Percentiles rank a stretch among this genome's conserved stretches.
These are phyloP conservation scores for Akanthomyces dipterigenus DNA, from an alignment of 2,329 filamentous ascomycete genomes.

Conservation along the genomic window DNA sequence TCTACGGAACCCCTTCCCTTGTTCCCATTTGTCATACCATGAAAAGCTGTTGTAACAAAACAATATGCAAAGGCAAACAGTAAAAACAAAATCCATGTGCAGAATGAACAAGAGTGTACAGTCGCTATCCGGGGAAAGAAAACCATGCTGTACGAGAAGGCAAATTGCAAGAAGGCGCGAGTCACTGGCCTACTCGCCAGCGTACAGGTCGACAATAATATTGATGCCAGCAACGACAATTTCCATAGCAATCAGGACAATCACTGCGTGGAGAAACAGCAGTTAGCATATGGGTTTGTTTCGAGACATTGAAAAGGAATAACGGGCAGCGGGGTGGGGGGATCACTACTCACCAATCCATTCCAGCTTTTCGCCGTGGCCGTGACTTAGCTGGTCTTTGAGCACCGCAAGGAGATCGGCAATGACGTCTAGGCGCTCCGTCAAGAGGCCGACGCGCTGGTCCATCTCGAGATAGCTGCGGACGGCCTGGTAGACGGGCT, in stretches of 20 bases:
- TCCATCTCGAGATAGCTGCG: conserved; percentile 97
- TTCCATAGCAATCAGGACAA: conserved; percentile 90
- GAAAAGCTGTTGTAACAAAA: background rate
- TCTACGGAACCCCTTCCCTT: background rate
- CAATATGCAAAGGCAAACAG: background rate
- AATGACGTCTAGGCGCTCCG: conserved; percentile 84
- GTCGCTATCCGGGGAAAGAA: conserved; percentile 8
- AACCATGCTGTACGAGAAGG: background rate
- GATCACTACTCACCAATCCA: conserved; percentile 65
- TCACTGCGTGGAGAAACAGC: conserved; percentile 49
- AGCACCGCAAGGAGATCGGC: conserved; percentile 84
- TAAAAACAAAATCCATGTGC: background rate
- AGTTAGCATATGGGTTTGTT: conserved; percentile 13
- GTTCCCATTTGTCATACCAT: background rate
- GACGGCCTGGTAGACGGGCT: conserved; percentile 93
- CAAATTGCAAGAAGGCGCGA: background rate
- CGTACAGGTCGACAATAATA: conserved; percentile 90
- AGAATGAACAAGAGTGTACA: background rate
- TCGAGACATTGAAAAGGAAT: background rate
- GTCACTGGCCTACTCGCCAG: conserved; percentile 20
- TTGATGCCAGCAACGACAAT: conserved; percentile 90
- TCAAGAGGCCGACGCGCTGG: conserved; percentile 82
- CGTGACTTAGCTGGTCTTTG: conserved; percentile 91
- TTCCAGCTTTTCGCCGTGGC: conserved; percentile 81
- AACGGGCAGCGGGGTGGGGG: background rate